Base-by-base conservation (phyloP, 768 basidiomycete species). In the Pulveroboletus sp. region DNA sequence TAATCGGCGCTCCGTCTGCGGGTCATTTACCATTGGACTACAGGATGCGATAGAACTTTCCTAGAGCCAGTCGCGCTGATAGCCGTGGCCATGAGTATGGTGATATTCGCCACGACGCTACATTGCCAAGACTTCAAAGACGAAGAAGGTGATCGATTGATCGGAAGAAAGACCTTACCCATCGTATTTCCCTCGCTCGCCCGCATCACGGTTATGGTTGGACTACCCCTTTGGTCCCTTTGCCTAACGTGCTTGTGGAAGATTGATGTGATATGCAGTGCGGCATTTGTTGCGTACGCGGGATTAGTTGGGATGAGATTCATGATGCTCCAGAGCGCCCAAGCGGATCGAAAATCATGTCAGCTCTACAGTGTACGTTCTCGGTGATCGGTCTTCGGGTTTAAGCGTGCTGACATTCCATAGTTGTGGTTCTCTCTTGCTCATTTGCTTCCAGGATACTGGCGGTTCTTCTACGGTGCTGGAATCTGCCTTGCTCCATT, bases 161-260 rank as follows among this genome's bases (percentile, higher is more conserved):
- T 66, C 11, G 73, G 73, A 4, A 62, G 77, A 23, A 52, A 60
- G 9, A 79, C 77, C 0, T 49, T 78, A 2, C 77, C 78, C 4
- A 74, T 78, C 49, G 67, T 67, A 12, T 65, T 70, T 16, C 77
- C 78, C 16, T 57, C 40, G 11, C 52, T 61, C 14, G 62, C 64
- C 7, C 61, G 65, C 17, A 13, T 43, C 1, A 61, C 64, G 14
- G 62, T 58, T 16, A 56, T 68, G 57, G 12, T 66, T 10, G 59
- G 59, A 29, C 41, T 66, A 2, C 65, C 65, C 7, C 33, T 68
- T 16, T 66, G 65, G 66, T 68, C 66, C 24, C 7, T 68, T 29
- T 66, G 56, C 24, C 44, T 66, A 44, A 45, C 59, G 21, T 50
- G 53, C 8, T 25, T 66, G 33, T 66, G 65, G 65, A 40, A 61